Percentiles rank a stretch among this genome's conserved stretches.
phyloP scores from a whole-genome alignment of 352 stramenopile species.

The Pythium oligandrum region DNA sequence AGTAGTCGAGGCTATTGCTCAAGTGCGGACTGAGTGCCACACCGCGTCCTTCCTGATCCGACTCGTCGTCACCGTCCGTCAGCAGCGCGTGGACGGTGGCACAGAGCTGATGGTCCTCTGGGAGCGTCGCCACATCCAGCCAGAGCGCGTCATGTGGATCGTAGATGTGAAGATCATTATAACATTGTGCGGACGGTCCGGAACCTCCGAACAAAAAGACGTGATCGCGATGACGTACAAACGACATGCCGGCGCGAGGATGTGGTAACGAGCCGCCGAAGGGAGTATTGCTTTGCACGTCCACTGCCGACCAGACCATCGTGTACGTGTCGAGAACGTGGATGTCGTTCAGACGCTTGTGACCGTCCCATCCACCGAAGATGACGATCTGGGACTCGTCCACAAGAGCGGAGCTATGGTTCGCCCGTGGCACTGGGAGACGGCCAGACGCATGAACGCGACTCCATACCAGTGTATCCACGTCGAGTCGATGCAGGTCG shows the following conservation, averaged over 20 bases:
- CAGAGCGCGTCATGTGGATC: constrained; percentile 51
- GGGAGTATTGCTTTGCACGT: constrained; percentile 16
- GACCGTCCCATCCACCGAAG: constrained; percentile 94
- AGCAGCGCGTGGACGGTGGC: constrained; percentile 39
- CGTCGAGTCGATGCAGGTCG: constrained; percentile 91
- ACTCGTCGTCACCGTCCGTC: constrained; percentile 37
- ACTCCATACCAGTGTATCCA: constrained; percentile 87
- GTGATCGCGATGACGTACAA: constrained; percentile 87
- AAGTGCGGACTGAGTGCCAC: not conserved
- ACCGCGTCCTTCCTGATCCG: constrained; percentile 24
- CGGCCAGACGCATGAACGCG: constrained; percentile 69
- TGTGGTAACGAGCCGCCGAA: constrained; percentile 58
- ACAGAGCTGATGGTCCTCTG: constrained; percentile 66
- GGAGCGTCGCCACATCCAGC: constrained; percentile 30
- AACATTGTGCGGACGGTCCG: constrained; percentile 91
- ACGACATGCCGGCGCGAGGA: constrained; percentile 93
- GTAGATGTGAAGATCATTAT: constrained; percentile 95
- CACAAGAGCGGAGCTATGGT: constrained; percentile 92
- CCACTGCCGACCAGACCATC: constrained; percentile 84
- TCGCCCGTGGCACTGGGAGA: constrained; percentile 86
- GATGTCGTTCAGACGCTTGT: constrained; percentile 93
- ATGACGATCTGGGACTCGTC: constrained; percentile 83
- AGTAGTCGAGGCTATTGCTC: not conserved
- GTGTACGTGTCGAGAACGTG: constrained; percentile 91
- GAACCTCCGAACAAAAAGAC: constrained; percentile 95